These are phyloP conservation scores for Alternaria gansuensis DNA, from an alignment of 2,329 filamentous ascomycete genomes.

Conservation along the genomic window DNA sequence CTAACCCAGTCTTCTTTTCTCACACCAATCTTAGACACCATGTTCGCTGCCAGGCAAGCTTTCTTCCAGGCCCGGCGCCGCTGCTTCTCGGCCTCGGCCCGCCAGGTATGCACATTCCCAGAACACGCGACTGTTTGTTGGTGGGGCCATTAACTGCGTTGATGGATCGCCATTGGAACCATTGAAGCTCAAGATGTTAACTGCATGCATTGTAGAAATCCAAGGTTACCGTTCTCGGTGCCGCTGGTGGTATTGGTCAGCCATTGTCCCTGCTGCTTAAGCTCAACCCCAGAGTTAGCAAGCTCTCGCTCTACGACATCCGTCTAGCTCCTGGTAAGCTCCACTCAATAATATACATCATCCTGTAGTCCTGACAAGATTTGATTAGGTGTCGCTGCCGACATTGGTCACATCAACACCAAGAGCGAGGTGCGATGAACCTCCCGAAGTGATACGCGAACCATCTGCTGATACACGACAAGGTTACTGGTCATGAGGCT, in stretches of 20 bases:
- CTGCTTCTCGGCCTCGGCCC: slow-evolving; percentile 62
- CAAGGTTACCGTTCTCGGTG: slow-evolving; percentile 97
- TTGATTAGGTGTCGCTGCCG: slow-evolving; percentile 86
- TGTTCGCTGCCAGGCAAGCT: slow-evolving; percentile 73
- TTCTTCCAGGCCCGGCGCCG: slow-evolving; percentile 62
- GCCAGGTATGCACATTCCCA: slow-evolving; percentile 56
- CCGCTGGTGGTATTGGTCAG: slow-evolving; percentile 97
- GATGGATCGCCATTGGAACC: slow-evolving; percentile 24
- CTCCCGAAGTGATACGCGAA: slow-evolving; percentile 13
- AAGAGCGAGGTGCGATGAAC: slow-evolving; percentile 72
- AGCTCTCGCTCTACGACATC: slow-evolving; percentile 98
- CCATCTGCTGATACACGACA: slow-evolving; percentile 37
- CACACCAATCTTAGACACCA: slow-evolving; percentile 48
- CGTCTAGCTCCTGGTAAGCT: slow-evolving; percentile 86
- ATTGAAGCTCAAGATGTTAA: slow-evolving; percentile 33
- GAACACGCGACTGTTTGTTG: slow-evolving; percentile 35
- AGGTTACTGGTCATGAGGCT: slow-evolving; percentile 88
- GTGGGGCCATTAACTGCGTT: slow-evolving; percentile 16
- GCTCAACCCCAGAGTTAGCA: slow-evolving; percentile 93
- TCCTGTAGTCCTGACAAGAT: slow-evolving; percentile 30
- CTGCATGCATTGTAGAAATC: slow-evolving; percentile 70
- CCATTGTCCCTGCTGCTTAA: slow-evolving; percentile 97
- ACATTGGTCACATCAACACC: slow-evolving; percentile 99
- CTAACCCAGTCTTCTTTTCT: slow-evolving; percentile 39
- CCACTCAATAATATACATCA: slow-evolving; percentile 2